Evolutionary conservation across 768 basidiomycete species (phyloP), one percentile per base, ranked within the genome.

Genomic region (Kockovaella imperatae): DNA sequence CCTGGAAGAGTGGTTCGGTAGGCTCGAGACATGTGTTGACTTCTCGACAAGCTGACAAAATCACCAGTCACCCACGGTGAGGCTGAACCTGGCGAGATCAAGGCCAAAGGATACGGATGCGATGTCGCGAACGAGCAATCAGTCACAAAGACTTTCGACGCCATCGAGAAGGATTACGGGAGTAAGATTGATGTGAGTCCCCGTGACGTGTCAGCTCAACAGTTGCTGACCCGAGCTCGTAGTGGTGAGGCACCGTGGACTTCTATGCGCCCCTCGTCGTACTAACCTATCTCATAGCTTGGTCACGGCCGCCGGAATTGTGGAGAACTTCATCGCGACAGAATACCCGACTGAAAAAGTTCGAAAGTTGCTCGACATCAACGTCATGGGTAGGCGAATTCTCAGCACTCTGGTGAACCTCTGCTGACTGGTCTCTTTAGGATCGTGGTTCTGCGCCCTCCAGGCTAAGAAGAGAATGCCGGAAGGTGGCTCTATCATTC

Each of bases 391-490:
- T 47, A 26, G 24, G 46, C 49, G 4, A 5, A 2, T 14, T 17
- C 1, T 1, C 2, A 14, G 2, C 15, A 15, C 7, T n/a, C n/a
- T n/a, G n/a, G n/a, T n/a, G n/a, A n/a, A n/a, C n/a, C n/a, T n/a
- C n/a, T n/a, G n/a, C n/a, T n/a, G n/a, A n/a, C n/a, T n/a, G n/a
- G 24, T n/a, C 23, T 30, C 49, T 40, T 46, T 28, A 34, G 42
- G 70, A 18, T 81, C 82, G 13, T 91, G 87, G 75, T 93, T 84
- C 74, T 93, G 89, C n/a, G 93, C 93, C 8, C 83, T 93, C 23
- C 90, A 96, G 72, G 91, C 86, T 2, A 91, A 90, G 38, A 83
- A 83, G 56, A 76, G 80, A 72, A 96, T 96, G 93, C 84, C 91
- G 53, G 76, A 79, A 14, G 87, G 89, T 0, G 83, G 82, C 47